Evolutionary conservation across 2,329 filamentous ascomycete genomes (phyloP).

Genomic region (Daldinia sp.): DNA sequence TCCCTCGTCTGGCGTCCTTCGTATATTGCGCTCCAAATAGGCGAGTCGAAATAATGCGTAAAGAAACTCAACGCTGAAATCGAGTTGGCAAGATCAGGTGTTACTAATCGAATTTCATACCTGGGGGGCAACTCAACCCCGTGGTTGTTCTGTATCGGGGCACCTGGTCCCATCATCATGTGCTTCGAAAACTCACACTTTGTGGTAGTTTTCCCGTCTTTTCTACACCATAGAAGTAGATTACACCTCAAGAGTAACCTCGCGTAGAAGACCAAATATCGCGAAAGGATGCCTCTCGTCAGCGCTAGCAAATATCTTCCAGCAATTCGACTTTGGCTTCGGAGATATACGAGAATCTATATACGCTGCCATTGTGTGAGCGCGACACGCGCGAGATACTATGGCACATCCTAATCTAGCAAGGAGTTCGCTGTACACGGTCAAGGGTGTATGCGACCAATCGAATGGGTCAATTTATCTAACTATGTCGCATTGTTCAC

Average conservation of each 20-base stretch:
- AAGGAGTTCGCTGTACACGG: slow-evolving; percentile 32
- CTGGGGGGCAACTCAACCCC: slow-evolving; percentile 37
- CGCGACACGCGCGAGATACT: slow-evolving; percentile 23
- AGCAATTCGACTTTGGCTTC: not conserved
- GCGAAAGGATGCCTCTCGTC: slow-evolving; percentile 11
- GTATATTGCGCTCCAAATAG: slow-evolving; percentile 37
- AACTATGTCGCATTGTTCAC: slow-evolving; percentile 34
- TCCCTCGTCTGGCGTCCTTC: slow-evolving; percentile 31
- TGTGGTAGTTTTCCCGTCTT: not conserved
- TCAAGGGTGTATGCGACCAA: slow-evolving; percentile 29
- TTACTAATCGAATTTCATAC: slow-evolving; percentile 42
- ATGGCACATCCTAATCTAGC: slow-evolving; percentile 30
- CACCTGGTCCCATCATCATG: slow-evolving; percentile 34
- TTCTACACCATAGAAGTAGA: not conserved
- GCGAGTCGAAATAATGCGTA: slow-evolving; percentile 35
- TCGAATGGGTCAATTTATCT: slow-evolving; percentile 20
- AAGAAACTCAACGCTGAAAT: slow-evolving; percentile 36
- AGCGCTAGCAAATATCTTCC: slow-evolving; percentile 18
- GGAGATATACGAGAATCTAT: slow-evolving; percentile 14
- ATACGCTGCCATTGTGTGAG: slow-evolving; percentile 20
- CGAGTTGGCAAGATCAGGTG: slow-evolving; percentile 35
- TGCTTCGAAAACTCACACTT: not conserved
- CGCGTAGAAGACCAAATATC: slow-evolving; percentile 3
- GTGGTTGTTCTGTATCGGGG: slow-evolving; percentile 34
- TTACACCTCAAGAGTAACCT: not conserved